Conservation (phyloP, 805 yeast genomes). For the Ogataea naganishii region DNA sequence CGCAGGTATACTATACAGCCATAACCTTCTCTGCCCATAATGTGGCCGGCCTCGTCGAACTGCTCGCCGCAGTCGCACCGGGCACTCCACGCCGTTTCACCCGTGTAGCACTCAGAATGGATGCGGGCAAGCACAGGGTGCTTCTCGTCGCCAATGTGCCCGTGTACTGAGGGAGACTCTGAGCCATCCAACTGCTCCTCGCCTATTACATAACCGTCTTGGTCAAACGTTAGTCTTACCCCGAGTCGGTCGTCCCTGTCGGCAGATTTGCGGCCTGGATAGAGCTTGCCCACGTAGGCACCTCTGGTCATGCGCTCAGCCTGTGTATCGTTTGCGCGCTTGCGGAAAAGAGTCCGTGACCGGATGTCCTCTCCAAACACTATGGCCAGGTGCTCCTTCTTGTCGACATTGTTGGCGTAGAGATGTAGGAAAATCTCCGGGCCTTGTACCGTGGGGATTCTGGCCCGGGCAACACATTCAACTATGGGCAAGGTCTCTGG, state of each 20-base stretch:
- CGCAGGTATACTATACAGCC: slow-evolving; percentile 94
- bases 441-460: slow-evolving; percentile 94
- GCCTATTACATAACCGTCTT: slow-evolving; percentile 26
- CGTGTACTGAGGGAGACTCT: too few species aligned
- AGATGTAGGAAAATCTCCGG: slow-evolving; percentile 90
- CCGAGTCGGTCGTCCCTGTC: slow-evolving; percentile 45
- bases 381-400: slow-evolving; percentile 92
- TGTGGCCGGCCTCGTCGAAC: slow-evolving; percentile 92
- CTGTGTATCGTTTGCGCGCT: slow-evolving; percentile 66
- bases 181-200: slow-evolving; percentile 18
- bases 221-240: slow-evolving; percentile 31
- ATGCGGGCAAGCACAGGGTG: slow-evolving; percentile 70
- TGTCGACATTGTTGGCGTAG: slow-evolving; percentile 77
- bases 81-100: slow-evolving; percentile 99
- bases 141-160: slow-evolving; percentile 12
- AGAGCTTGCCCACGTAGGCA: slow-evolving; percentile 84
- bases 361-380: slow-evolving; percentile 92
- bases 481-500: slow-evolving; percentile 64
- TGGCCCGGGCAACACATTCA: slow-evolving; percentile 83
- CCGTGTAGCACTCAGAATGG: slow-evolving; percentile 97
- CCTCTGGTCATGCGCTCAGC: slow-evolving; percentile 97
- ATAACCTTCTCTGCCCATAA: slow-evolving; percentile 79
- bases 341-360: slow-evolving; percentile 60
- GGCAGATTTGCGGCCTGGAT: slow-evolving; percentile 75
- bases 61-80: slow-evolving; percentile 99